Evolutionary conservation across 2,329 filamentous ascomycete genomes (phyloP), one percentile per base, ranked within the genome.

Genomic region (Aspergillus uvarum): DNA sequence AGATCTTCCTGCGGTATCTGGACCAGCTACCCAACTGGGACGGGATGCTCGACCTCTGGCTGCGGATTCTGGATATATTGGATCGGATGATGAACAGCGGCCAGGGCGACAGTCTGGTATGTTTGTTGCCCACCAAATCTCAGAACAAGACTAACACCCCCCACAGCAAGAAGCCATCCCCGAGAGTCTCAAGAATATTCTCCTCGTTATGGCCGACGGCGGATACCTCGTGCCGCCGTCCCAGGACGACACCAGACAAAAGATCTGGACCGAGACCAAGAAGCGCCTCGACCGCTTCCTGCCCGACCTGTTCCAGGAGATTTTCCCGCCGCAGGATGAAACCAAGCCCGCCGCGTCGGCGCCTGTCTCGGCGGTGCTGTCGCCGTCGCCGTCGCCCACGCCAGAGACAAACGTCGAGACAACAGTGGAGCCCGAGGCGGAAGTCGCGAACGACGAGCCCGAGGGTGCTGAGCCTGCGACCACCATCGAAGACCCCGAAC

Each of bases 81-180:
- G 95, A 99, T 74, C 87, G 95, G 24, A 83, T 99, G 65, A 96
- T 97, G 88, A 96, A 97, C 71, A 95, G 91, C 70, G 94, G 94
- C 0, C 92, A 96, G 75, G 91, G 91, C 24, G 92, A 96, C 70
- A 94, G 89, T 69, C 78, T 96, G 72, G 90, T 93, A 85, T 19
- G 63, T 48, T 35, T 12, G 3, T 44, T 12, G 3, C 32, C 44
- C 10, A 14, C 24, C 12, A 12, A 3, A 35, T 48, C 22, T n/a
- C 21, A 3, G 31, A 14, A 19, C 26, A 21, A 55, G 5, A 31
- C 31, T 47, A 35, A 55, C 31, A 29, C 3, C 44, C 44, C 42
- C 3, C 47, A 62, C 67, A 96, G 88, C 92, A 96, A 77, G 95
- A 99, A 80, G 94, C 95, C 12, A 92, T 98, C 2, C 90, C 91